A percentile compares a stretch with the other conserved stretches of the same genome.
phyloP scores from a whole-genome alignment of 371 early-diverging fungal species.

The Actinomortierella ambigua region DNA sequence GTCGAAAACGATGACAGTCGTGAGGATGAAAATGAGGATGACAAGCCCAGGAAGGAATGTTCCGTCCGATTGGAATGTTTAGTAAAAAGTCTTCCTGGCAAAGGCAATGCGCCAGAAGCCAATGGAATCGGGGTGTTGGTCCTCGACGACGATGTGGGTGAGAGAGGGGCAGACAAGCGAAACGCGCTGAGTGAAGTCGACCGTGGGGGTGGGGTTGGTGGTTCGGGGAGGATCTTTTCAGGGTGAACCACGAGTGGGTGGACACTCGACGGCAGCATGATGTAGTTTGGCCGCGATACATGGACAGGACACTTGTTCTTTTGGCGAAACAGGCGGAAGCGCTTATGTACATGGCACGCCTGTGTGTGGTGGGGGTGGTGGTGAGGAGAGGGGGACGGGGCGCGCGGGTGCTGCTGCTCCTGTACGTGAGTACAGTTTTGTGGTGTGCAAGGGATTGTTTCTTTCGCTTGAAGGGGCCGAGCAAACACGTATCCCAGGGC shows the following conservation, averaged over 20 bases:
- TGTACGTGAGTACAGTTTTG: conserved; percentile 23
- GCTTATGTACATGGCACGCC: conserved; percentile 29
- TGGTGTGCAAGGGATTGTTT: conserved; percentile 30
- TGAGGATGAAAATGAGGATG: conserved; percentile 21
- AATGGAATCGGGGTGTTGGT: conserved; percentile 4
- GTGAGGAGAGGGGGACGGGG: conserved; percentile 37
- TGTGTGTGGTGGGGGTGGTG: conserved; percentile 24
- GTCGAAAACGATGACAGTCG: conserved; percentile 33
- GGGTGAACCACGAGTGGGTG: conserved; percentile 34
- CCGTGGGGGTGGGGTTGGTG: too few relatives aligned
- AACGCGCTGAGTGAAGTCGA: too few relatives aligned
- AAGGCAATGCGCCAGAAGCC: background rate
- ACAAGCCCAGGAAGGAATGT: too few relatives aligned
- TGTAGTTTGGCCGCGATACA: conserved; percentile 19
- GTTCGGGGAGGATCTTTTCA: conserved; percentile 34
- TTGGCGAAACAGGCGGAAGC: conserved; percentile 39
- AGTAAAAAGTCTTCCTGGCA: too few relatives aligned
- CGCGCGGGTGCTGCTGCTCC: conserved; percentile 14
- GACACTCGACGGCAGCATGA: conserved; percentile 32
- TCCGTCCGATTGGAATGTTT: too few relatives aligned
- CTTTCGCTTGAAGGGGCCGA: conserved; percentile 33
- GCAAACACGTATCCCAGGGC: conserved; percentile 38
- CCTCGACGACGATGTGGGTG: background rate
- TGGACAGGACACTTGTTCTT: conserved; percentile 23
- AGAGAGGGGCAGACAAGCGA: background rate